Conservation (phyloP, 495 filamentous ascomycete species). For the Choiromyces venosus region DNA sequence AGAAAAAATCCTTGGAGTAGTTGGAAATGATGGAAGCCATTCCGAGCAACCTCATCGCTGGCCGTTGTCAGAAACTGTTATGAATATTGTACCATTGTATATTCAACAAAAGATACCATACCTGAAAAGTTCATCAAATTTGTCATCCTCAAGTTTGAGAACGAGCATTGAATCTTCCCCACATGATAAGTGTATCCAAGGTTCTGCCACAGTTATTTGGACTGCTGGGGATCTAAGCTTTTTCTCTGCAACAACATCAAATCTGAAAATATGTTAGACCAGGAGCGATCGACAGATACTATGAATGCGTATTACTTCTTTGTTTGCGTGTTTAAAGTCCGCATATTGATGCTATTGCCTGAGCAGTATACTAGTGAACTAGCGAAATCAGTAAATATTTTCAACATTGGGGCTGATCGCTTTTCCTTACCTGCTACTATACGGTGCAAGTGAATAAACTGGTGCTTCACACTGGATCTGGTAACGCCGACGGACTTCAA, state of each 20-base stretch:
- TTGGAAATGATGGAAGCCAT: slow-evolving; percentile 39
- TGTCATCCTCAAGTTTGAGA: slow-evolving; percentile 34
- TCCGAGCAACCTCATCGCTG: slow-evolving; percentile 39
- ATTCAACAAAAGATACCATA: slow-evolving; percentile 2
- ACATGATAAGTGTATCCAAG: slow-evolving; percentile 40
- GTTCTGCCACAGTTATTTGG: slow-evolving; percentile 40
- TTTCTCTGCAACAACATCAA: slow-evolving; percentile 27
- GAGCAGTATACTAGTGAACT: slow-evolving; percentile 40
- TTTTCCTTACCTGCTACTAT: slow-evolving; percentile 27
- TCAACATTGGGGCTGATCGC: slow-evolving; percentile 3
- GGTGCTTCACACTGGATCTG: slow-evolving; percentile 36
- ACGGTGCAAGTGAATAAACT: slow-evolving; percentile 40
- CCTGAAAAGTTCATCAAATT: slow-evolving; percentile 33
- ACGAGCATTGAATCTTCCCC: slow-evolving; percentile 38
- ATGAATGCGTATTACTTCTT: slow-evolving; percentile 23
- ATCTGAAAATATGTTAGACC: slow-evolving; percentile 18
- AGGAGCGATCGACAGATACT: not conserved
- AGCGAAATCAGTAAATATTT: not conserved
- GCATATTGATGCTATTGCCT: slow-evolving; percentile 30
- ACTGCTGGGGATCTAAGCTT: slow-evolving; percentile 40
- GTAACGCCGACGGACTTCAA: slow-evolving; percentile 35
- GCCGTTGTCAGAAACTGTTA: slow-evolving; percentile 8
- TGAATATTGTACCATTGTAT: not conserved
- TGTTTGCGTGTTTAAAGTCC: slow-evolving; percentile 26
- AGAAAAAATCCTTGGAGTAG: slow-evolving; percentile 31